phyloP scores from a whole-genome alignment of 345 rosid genomes.

The Cardamine chenopodiifolia region DNA sequence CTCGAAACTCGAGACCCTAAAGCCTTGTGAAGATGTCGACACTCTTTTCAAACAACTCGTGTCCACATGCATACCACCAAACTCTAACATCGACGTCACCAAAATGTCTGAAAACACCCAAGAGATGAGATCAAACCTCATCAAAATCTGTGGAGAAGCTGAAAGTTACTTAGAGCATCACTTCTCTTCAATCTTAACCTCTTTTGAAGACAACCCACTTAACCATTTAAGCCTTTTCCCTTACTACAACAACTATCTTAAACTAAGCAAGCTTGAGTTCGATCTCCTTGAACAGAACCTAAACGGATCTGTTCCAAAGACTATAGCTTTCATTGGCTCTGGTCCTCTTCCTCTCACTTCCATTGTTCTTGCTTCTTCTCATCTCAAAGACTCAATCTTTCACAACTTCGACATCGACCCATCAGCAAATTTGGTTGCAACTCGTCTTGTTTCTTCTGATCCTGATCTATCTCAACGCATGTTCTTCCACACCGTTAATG shows the following conservation, averaged over 20 bases:
- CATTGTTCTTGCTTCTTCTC: constrained; percentile 65
- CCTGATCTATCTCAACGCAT: constrained; percentile 72
- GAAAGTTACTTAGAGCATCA: constrained; percentile 71
- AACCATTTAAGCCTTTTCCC: constrained; percentile 70
- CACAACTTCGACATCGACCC: constrained; percentile 82
- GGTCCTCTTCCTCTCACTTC: constrained; percentile 92
- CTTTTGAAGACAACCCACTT: constrained; percentile 73
- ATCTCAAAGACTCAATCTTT: constrained; percentile 58
- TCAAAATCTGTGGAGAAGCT: constrained; percentile 73
- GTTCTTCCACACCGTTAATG: constrained; percentile 66
- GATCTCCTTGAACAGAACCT: constrained; percentile 54
- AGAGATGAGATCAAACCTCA: constrained; percentile 73
- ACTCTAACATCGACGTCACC: constrained; percentile 65
- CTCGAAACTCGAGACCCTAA: constrained; percentile 65
- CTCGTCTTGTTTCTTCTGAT: constrained; percentile 53
- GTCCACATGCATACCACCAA: constrained; percentile 77
- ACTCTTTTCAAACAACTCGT: constrained; percentile 79
- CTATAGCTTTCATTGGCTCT: constrained; percentile 84
- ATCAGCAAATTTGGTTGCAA: constrained; percentile 63
- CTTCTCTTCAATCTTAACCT: constrained; percentile 63
- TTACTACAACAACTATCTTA: constrained; percentile 77
- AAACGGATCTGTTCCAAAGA: constrained; percentile 45
- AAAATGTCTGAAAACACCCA: constrained; percentile 57
- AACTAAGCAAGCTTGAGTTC: constrained; percentile 77
- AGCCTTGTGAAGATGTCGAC: constrained; percentile 86